phyloP scores from a whole-genome alignment of 2,329 filamentous ascomycete genomes.

The Fragosphaeria purpurea region DNA sequence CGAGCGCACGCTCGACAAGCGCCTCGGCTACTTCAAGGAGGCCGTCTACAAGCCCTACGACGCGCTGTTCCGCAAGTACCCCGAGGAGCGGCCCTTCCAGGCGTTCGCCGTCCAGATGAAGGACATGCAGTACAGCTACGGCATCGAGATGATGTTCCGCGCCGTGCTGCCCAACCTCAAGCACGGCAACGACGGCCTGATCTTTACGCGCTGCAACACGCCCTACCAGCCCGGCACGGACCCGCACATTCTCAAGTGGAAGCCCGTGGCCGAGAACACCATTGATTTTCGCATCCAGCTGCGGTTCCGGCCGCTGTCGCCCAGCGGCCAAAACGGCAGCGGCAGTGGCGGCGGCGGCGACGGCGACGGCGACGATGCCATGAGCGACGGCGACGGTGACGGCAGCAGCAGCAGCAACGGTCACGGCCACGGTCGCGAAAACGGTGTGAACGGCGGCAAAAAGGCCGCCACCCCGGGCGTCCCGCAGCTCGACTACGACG shows the following conservation, averaged over 20 bases:
- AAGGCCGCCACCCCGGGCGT: conserved; percentile 54
- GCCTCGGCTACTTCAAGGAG: conserved; percentile 76
- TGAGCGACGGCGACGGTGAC: background rate
- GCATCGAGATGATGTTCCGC: conserved; percentile 83
- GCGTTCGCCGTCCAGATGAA: conserved; percentile 82
- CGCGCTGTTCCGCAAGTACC: conserved; percentile 52
- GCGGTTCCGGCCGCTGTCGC: conserved; percentile 56
- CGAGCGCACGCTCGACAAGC: conserved; percentile 74
- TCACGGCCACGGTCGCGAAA: background rate
- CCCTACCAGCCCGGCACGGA: conserved; percentile 87
- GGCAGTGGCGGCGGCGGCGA: conserved; percentile 55
- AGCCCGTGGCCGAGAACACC: conserved; percentile 88
- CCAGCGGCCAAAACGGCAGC: conserved; percentile 54
- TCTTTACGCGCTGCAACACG: conserved; percentile 89
- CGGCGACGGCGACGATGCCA: conserved; percentile 61
- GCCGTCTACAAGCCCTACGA: conserved; percentile 64
- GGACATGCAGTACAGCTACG: conserved; percentile 80
- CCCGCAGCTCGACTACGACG: conserved; percentile 68
- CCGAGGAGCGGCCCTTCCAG: conserved; percentile 58
- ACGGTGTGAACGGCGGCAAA: conserved; percentile 39
- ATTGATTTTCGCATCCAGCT: conserved; percentile 82
- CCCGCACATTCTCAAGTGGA: conserved; percentile 93
- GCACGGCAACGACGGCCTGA: conserved; percentile 92
- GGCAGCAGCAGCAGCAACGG: background rate
- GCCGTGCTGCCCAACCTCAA: conserved; percentile 72